phyloP scores from a whole-genome alignment of 2,329 filamentous ascomycete genomes.

The Cercospora zeina region DNA sequence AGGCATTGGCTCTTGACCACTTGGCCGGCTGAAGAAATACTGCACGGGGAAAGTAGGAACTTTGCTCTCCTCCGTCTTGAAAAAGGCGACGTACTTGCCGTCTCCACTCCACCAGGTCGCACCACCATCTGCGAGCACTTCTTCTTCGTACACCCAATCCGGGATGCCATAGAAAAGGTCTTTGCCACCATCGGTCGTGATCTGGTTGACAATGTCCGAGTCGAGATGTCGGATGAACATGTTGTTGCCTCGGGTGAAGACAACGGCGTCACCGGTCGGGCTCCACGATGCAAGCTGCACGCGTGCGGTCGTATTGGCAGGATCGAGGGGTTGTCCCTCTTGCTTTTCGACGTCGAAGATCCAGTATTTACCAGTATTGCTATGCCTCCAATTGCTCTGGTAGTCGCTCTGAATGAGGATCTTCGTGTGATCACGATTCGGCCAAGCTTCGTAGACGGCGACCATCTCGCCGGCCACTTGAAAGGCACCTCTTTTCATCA shows the following conservation, averaged over 20 bases:
- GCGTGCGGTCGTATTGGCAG: slow-evolving; percentile 61
- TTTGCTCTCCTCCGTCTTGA: slow-evolving; percentile 88
- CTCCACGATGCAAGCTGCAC: slow-evolving; percentile 90
- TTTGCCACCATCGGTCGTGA: slow-evolving; percentile 82
- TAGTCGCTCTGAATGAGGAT: slow-evolving; percentile 76
- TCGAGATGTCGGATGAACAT: slow-evolving; percentile 73
- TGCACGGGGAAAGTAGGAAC: slow-evolving; percentile 92
- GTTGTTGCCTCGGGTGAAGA: slow-evolving; percentile 91
- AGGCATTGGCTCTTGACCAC: slow-evolving; percentile 64
- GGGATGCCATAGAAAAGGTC: slow-evolving; percentile 94
- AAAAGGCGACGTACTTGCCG: slow-evolving; percentile 84
- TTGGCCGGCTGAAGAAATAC: slow-evolving; percentile 87
- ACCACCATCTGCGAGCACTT: slow-evolving; percentile 75
- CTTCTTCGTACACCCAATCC: slow-evolving; percentile 94
- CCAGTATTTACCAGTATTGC: slow-evolving; percentile 82
- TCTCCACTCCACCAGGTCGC: slow-evolving; percentile 96
- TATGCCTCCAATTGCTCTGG: slow-evolving; percentile 84
- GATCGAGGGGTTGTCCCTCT: slow-evolving; percentile 73
- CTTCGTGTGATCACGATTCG: slow-evolving; percentile 80
- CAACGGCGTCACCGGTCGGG: slow-evolving; percentile 78
- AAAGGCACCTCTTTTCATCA: slow-evolving; percentile 73
- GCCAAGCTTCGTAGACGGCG: slow-evolving; percentile 63
- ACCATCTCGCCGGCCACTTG: slow-evolving; percentile 58
- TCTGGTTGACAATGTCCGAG: slow-evolving; percentile 62
- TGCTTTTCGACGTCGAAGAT: slow-evolving; percentile 87